Evolutionary conservation across 257 asterid genomes (phyloP), one percentile per base, ranked within the genome.

Genomic region (Solanum arcanum): DNA sequence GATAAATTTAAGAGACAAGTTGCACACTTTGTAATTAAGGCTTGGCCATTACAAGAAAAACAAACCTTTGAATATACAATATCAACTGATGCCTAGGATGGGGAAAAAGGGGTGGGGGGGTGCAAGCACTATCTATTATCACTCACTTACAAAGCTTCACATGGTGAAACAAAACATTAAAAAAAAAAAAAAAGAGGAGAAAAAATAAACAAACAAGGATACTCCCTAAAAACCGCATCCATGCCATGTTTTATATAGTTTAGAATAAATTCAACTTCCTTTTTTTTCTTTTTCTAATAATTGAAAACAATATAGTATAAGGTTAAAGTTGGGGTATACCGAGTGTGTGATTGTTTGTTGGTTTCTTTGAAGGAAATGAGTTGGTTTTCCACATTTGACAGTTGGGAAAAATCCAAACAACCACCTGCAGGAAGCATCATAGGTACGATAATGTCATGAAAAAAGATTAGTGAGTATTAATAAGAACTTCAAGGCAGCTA

Each of bases 161-260:
- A 81, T 37, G 56, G 86, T 87, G 80, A 66, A 87, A 21, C 33
- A 86, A 66, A 78, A 76, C 42, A 44, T 44, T 35, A 2, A 9
- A 31, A 56, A 60, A 59, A 41, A 20, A 12, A 56, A 60, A 59
- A 41, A 20, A 12, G 1, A 37, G 13, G 14, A 83, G 23, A 29
- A 69, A 83, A 37, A 84, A 68, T 60, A 86, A 76, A 66, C 41
- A 86, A 86, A 86, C 88, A 86, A 86, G 88, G 86, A 86, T 86
- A 86, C 88, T 86, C 88, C 88, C 86, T 78, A 86, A 86, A 86
- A 86, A 75, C 86, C 88, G 88, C 97, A 96, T 96, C 98, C 99
- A 92, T 93, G 96, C 93, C 93, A 87, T 87, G 44, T 62, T 88
- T 91, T 86, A 90, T 88, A 87, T 89, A 87, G 87, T 90, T 89